Base-by-base conservation (phyloP, 352 stramenopile genomes). In the Phytophthora hibernalis region DNA sequence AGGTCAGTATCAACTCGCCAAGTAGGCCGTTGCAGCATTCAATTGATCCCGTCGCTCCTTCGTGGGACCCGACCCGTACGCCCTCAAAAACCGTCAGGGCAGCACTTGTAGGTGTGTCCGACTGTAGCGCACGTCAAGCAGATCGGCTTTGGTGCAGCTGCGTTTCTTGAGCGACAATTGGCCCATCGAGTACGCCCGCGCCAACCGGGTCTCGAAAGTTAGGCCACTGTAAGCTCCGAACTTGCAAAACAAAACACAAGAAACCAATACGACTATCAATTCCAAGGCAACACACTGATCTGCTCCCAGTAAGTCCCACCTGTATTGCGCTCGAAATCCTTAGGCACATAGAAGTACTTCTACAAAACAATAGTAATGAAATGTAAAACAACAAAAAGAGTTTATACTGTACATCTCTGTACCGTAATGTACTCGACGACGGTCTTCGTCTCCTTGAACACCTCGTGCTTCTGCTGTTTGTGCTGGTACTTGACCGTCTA, bases 1-100 rank as follows among this genome's bases (percentile, higher is more conserved):
- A 1, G 85, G 83, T 1, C 79, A 91, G 51, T 96, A 94, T 67
- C 85, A 92, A 65, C 54, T 91, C 3, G 56, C 70, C 1, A 86
- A 72, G 51, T 80, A 80, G 53, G 12, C 53, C 28, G 54, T 24
- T 38, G 26, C 40, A 26, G 38, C 16, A 21, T 12, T 45, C 38
- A 45, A 3, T 31, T 31, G 2, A 38, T 53, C 35, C 3, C n/a
- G 33, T 37, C 7, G 15, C 15, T 12, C 15, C 28, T 48, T 10
- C 15, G 0, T 15, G 31, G 3, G 10, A 11, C 9, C 22, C 8
- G 10, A 11, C 9, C 22, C 8, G 15, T 35, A 40, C 15, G 11
- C 6, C 22, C 16, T 66, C 71, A 90, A 49, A 92, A 91, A 0
- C 82, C 83, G 33, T 89, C 70, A 2, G 83, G 82, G 42, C 84